Base-by-base conservation (phyloP, 495 filamentous ascomycete genomes). In the Thozetella sp. region DNA sequence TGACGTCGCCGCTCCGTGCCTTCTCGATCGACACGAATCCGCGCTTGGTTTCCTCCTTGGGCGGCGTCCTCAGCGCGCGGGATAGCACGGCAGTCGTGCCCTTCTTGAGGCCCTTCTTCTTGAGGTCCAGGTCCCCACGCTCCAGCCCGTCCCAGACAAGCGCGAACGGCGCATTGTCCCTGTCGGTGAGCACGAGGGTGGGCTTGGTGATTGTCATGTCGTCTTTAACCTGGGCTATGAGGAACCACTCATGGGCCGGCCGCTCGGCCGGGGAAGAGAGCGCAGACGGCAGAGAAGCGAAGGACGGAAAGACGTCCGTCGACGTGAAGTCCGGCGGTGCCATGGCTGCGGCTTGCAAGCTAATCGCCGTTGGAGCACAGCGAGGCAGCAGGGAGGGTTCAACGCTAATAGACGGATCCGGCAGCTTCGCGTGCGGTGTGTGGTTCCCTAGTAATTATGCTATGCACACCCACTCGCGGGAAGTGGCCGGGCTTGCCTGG, bases 121-220 rank as follows among this genome's bases (percentile, higher is more conserved):
- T 66, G 55, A 71, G 23, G 30, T 62, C 25, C 22, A 64, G 3
- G 25, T 23, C 23, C 1, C 43, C 22, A 11, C 34, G 15, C 19
- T 61, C 64, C 37, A 63, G 59, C 2, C 69, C 65, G 40, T 74
- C 64, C 22, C 75, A 79, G 17, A 73, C 68, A 2, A 80, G 68
- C 1, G 75, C 75, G 58, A 79, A 80, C 34, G 72, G 65, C 19
- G 54, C 51, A 26, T 53, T 55, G 19, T 55, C 23, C 12, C 60
- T 26, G 65, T 80, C 76, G 30, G 64, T 57, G 9, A 68, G 72
- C 53, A 80, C 68, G 1, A 80, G 61, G 6, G 78, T 80, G 1
- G 78, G 76, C 54, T 79, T 75, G 2, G 70, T 80, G 56, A 81
- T 74, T n/a, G 78, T 79, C 71, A 81, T 78, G 70, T 79, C 68